Conservation (phyloP, 148 eudicot species). For the Euryodendron excelsum region DNA sequence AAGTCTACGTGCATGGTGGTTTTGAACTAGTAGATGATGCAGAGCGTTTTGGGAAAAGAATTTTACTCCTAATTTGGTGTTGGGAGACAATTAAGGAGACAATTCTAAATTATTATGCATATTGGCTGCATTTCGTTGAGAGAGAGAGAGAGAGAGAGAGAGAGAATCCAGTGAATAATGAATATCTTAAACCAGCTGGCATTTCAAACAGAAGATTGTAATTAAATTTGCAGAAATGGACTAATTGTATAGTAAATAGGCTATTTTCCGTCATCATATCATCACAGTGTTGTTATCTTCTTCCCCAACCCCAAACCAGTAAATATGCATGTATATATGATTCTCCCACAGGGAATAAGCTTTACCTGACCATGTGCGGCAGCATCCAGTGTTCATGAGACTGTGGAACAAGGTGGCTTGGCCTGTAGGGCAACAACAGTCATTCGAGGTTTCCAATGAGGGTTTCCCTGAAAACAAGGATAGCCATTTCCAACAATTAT, state of each 20-base stretch:
- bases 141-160: not conserved
- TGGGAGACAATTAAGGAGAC: too few relatives aligned
- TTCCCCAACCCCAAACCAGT: not conserved
- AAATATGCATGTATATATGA: too few relatives aligned
- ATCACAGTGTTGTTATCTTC: not conserved
- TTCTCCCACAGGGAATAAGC: not conserved
- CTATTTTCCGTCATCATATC: not conserved
- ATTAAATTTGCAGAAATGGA: not conserved
- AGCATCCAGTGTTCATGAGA: not conserved
- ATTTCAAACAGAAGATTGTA: not conserved
- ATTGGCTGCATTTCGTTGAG: not conserved
- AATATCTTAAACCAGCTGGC: not conserved
- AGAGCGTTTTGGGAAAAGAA: not conserved
- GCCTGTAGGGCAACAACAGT: not conserved
- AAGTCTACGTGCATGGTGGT: not conserved
- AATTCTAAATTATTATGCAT: not conserved
- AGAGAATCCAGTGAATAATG: not conserved
- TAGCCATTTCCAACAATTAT: not conserved
- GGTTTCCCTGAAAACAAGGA: not conserved
- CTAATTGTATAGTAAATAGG: not conserved
- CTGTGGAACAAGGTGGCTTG: not conserved
- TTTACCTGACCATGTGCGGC: slow-evolving; percentile 3
- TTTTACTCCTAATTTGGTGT: too few relatives aligned
- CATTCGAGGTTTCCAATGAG: not conserved
- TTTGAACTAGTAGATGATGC: not conserved